Evolutionary conservation across 257 asterid species (phyloP).

Genomic region (Solanum chilense): DNA sequence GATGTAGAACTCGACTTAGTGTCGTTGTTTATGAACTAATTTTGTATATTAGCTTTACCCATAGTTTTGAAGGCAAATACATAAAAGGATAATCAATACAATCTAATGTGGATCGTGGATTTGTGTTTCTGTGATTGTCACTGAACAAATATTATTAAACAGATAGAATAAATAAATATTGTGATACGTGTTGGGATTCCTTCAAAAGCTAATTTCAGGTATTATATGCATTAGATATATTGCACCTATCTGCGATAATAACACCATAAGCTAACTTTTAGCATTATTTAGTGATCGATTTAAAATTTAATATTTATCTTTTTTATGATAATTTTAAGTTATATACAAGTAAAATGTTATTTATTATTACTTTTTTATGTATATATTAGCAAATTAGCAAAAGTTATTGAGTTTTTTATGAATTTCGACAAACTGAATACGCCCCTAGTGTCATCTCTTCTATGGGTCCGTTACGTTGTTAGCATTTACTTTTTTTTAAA

Average conservation of each 20-base stretch:
- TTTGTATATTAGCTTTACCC: neutral
- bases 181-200: neutral
- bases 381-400: neutral
- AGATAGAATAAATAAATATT: too few relatives aligned
- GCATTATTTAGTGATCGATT: too few relatives aligned
- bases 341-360: neutral
- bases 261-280: neutral
- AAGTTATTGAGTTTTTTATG: neutral
- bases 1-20: neutral
- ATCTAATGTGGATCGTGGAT: neutral
- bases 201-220: too few relatives aligned
- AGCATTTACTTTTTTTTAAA: neutral
- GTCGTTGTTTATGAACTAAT: neutral
- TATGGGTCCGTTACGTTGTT: neutral
- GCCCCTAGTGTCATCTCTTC: neutral
- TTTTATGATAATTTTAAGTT: neutral
- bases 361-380: neutral
- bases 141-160: too few relatives aligned
- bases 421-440: neutral
- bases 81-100: too few relatives aligned
- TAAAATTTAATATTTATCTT: neutral
- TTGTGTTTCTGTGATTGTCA: rapidly evolving
- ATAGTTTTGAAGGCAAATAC: neutral
- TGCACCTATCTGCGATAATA: neutral
- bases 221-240: neutral